A percentile compares a stretch with the other conserved stretches of the same genome.
Evolutionary conservation across 441 rosid genomes (phyloP).

Genomic region (Brassica balearica): DNA sequence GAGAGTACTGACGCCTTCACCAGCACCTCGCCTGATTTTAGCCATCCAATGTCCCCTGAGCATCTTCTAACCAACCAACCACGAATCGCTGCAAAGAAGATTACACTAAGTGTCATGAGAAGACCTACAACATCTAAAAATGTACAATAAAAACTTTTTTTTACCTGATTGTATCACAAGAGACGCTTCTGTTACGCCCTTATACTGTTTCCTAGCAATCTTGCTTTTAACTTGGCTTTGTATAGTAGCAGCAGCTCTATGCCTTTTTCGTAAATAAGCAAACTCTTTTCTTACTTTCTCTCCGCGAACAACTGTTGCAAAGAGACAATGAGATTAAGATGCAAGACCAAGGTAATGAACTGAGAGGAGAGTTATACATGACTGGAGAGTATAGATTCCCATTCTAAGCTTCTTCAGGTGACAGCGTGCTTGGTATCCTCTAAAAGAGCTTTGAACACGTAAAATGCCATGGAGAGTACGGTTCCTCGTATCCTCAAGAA

Average conservation of each 20-base stretch:
- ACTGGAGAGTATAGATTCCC: slow-evolving; percentile 75
- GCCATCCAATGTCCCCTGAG: slow-evolving; percentile 77
- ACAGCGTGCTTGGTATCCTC: slow-evolving; percentile 89
- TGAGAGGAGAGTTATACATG: slow-evolving; percentile 60
- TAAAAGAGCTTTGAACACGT: slow-evolving; percentile 94
- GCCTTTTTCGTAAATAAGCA: slow-evolving; percentile 60
- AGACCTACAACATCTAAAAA: slow-evolving; percentile 29
- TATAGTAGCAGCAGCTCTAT: slow-evolving; percentile 85
- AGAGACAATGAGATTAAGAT: slow-evolving; percentile 26
- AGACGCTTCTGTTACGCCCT: slow-evolving; percentile 63
- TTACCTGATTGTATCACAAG: slow-evolving; percentile 82
- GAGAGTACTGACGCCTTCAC: slow-evolving; percentile 93
- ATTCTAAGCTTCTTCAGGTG: slow-evolving; percentile 64
- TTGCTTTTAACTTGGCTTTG: slow-evolving; percentile 74
- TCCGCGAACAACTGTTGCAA: slow-evolving; percentile 74
- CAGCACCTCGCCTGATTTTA: slow-evolving; percentile 76
- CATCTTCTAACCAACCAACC: slow-evolving; percentile 98
- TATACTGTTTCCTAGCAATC: slow-evolving; percentile 54
- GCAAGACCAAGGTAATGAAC: background rate
- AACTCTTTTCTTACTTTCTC: slow-evolving; percentile 77
- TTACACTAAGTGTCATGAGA: background rate
- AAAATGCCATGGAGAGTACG: slow-evolving; percentile 94
- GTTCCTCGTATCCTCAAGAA: slow-evolving; percentile 97
- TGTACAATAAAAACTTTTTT: background rate
- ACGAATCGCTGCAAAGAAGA: slow-evolving; percentile 71